Percentiles rank a stretch among this genome's conserved stretches.
Conservation (phyloP, 495 filamentous ascomycete genomes). For the Immersiella caudata region DNA sequence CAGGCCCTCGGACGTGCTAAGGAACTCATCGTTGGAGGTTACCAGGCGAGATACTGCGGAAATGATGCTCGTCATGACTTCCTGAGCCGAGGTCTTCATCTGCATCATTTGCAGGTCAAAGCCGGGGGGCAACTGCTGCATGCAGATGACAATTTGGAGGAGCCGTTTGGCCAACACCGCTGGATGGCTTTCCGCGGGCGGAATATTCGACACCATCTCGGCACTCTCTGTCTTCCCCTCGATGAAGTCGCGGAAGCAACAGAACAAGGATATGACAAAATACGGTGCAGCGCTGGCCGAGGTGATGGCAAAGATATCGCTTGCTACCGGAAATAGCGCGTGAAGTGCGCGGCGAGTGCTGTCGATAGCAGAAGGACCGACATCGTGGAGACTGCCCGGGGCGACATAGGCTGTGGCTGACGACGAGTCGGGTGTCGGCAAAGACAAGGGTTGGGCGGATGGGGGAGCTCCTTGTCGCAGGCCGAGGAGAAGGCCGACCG, state of each 20-base stretch:
- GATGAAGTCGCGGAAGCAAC: conserved; percentile 28
- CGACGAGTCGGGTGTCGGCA: conserved; percentile 33
- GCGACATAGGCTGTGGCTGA: conserved; percentile 21
- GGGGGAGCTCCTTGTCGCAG: background rate
- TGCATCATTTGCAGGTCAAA: conserved; percentile 34
- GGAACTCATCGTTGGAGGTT: conserved; percentile 53
- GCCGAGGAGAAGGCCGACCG: conserved; percentile 10
- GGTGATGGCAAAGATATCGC: conserved; percentile 41
- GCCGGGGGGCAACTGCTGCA: conserved; percentile 47
- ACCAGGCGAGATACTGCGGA: conserved; percentile 44
- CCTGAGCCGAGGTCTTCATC: conserved; percentile 35
- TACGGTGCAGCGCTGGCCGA: conserved; percentile 32
- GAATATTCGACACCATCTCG: conserved; percentile 33
- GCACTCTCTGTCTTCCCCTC: conserved; percentile 30
- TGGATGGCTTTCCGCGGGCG: conserved; percentile 45
- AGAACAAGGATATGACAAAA: conserved; percentile 38
- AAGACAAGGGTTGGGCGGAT: background rate
- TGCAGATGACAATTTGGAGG: conserved; percentile 51
- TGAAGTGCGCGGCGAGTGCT: conserved; percentile 36
- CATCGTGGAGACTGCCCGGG: background rate
- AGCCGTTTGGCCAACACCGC: conserved; percentile 49
- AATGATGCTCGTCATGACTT: conserved; percentile 41
- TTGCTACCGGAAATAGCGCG: conserved; percentile 45
- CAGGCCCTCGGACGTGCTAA: conserved; percentile 50
- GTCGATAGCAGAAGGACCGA: conserved; percentile 28